These are phyloP conservation scores for Sporodiniella umbellata DNA, from an alignment of 371 early-diverging fungal genomes.

Conservation along the genomic window DNA sequence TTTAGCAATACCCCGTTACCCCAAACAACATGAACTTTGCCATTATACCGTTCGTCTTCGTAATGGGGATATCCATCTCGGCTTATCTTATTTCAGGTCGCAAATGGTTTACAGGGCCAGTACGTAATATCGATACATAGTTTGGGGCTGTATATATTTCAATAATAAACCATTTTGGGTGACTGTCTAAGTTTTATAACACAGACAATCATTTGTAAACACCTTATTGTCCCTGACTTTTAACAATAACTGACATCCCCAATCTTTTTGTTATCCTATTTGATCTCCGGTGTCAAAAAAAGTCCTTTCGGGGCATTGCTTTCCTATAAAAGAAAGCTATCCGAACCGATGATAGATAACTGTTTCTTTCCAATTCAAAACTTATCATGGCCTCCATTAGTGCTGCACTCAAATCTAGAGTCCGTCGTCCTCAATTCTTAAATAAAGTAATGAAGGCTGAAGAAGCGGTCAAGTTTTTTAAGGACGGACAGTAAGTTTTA, in stretches of 20 bases:
- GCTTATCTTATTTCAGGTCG: conserved; percentile 51
- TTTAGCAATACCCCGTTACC: conserved; percentile 49
- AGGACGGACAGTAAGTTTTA: conserved; percentile 51
- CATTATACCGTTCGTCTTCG: conserved; percentile 29
- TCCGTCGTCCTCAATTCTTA: conserved; percentile 45
- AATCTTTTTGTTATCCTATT: no score
- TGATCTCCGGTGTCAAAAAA: conserved; percentile 1
- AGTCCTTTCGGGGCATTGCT: no score
- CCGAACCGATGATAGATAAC: no score
- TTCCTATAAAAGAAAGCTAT: no score
- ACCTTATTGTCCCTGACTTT: no score
- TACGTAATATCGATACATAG: conserved; percentile 17
- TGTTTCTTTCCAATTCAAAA: no score
- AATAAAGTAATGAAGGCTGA: conserved; percentile 46
- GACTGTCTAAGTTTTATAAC: background rate
- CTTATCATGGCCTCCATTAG: conserved; percentile 43
- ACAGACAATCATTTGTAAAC: no score
- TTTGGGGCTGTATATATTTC: background rate
- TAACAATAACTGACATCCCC: no score
- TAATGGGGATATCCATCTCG: conserved; percentile 41
- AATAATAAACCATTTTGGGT: no score
- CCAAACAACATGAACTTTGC: conserved; percentile 60
- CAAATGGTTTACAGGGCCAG: conserved; percentile 61
- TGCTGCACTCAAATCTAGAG: conserved; percentile 45
- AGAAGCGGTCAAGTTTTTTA: conserved; percentile 44